These are phyloP conservation scores for Psilocybe cubensis DNA, from an alignment of 768 basidiomycete species.

Conservation along the genomic window DNA sequence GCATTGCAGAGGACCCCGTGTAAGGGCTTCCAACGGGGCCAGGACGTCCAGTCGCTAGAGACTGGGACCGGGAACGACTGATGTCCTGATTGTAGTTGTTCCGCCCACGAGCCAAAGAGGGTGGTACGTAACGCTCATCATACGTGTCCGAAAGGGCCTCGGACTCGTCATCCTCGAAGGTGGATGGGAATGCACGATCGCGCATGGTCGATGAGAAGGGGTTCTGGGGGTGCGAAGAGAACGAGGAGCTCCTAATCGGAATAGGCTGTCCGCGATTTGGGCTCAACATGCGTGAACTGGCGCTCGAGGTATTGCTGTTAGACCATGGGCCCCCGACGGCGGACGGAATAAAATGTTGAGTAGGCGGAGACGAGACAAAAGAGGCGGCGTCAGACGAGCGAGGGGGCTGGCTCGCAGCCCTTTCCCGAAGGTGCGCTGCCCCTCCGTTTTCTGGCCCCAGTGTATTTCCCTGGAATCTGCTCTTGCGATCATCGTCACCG, in stretches of 20 bases:
- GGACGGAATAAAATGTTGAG: constrained; percentile 54
- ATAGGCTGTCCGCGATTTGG: constrained; percentile 51
- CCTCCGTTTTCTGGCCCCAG: constrained; percentile 42
- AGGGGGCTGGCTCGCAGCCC: constrained; percentile 75
- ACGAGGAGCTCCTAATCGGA: constrained; percentile 71
- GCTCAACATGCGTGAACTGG: constrained; percentile 44
- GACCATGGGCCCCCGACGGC: constrained; percentile 54
- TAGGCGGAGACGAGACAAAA: constrained; percentile 55
- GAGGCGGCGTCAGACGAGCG: constrained; percentile 42
- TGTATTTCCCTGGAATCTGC: constrained; percentile 52
- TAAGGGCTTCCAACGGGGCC: constrained; percentile 56
- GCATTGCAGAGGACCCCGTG: constrained; percentile 45
- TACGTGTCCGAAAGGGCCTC: constrained; percentile 65
- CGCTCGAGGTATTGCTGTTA: constrained; percentile 24
- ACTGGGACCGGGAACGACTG: constrained; percentile 78
- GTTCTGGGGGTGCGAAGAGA: constrained; percentile 57
- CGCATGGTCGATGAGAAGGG: constrained; percentile 70
- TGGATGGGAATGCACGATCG: constrained; percentile 70
- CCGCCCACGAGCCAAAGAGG: constrained; percentile 58
- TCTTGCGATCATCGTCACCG: constrained; percentile 63
- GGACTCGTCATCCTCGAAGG: constrained; percentile 82
- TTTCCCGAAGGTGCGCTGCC: constrained; percentile 53
- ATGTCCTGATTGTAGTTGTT: constrained; percentile 63
- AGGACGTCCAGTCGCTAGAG: constrained; percentile 65
- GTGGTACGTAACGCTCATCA: constrained; percentile 55